Percentiles rank a stretch among this genome's conserved stretches.
These are phyloP conservation scores for Colletotrichum chlorophyti DNA, from an alignment of 2,329 filamentous ascomycete species.

Conservation along the genomic window DNA sequence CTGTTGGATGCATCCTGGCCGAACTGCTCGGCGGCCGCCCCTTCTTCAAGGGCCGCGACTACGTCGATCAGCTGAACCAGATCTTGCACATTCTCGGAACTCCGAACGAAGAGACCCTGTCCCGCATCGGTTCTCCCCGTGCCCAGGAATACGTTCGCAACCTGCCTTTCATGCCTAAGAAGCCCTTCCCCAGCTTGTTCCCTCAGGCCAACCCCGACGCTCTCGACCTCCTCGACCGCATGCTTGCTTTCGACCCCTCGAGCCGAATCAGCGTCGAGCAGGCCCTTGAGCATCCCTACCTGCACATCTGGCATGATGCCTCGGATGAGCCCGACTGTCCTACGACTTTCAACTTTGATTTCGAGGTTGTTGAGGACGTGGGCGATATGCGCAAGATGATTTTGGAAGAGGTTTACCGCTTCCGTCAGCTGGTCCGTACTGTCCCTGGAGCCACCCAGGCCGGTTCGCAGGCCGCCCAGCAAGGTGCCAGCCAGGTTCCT, in stretches of 20 bases:
- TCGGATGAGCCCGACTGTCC: slow-evolving; percentile 95
- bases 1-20: slow-evolving; percentile 95
- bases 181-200: slow-evolving; percentile 87
- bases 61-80: slow-evolving; percentile 99
- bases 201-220: slow-evolving; percentile 95
- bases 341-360: slow-evolving; percentile 96
- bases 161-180: slow-evolving; percentile 92
- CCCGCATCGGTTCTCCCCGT: slow-evolving; percentile 90
- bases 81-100: slow-evolving; percentile 98
- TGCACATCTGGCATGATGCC: slow-evolving; percentile 98
- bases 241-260: slow-evolving; percentile 96
- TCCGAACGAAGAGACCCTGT: slow-evolving; percentile 92
- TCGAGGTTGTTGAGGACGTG: slow-evolving; percentile 96
- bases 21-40: slow-evolving; percentile 94
- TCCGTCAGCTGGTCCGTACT: slow-evolving; percentile 71
- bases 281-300: slow-evolving; percentile 93
- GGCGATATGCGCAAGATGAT: slow-evolving; percentile 97
- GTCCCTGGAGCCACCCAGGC: slow-evolving; percentile 47
- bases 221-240: slow-evolving; percentile 91
- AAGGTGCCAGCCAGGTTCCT: slow-evolving; percentile 53
- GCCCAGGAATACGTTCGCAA: slow-evolving; percentile 99
- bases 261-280: slow-evolving; percentile 93
- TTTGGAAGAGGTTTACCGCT: slow-evolving; percentile 88
- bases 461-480: slow-evolving; percentile 40
- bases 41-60: slow-evolving; percentile 99